Conservation (phyloP, 208 protist species). For the Entamoeba histolytica region DNA sequence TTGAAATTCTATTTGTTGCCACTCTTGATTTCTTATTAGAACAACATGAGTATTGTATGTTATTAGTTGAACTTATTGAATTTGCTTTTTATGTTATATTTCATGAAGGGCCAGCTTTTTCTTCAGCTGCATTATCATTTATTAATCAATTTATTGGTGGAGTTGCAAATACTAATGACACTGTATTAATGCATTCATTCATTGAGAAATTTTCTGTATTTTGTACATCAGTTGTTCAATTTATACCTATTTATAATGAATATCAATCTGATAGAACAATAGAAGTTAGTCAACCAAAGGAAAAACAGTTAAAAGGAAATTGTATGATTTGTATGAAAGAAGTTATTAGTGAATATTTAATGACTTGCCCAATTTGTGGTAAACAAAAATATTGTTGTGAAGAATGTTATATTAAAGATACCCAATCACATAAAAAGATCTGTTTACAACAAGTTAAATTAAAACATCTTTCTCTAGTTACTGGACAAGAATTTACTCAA, state of each 20-base stretch:
- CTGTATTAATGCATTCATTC: neutral
- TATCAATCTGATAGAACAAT: neutral
- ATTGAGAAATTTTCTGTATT: neutral
- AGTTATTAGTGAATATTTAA: neutral
- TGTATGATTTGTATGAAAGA: neutral
- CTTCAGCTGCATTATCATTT: neutral
- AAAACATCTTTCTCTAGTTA: neutral
- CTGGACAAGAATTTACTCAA: neutral
- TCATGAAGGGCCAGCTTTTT: neutral
- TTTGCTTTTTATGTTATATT: neutral
- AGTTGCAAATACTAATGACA: neutral
- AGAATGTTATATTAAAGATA: neutral
- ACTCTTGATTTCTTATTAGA: neutral
- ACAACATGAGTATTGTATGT: neutral
- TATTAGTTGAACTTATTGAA: neutral
- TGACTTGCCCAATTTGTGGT: neutral
- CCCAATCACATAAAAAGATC: neutral
- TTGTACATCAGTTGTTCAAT: neutral
- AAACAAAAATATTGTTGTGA: neutral
- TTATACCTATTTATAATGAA: neutral
- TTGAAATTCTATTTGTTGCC: neutral
- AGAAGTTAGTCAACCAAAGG: neutral
- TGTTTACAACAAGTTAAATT: neutral
- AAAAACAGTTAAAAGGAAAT: neutral
- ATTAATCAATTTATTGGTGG: neutral